These are phyloP conservation scores for Blastocladiella emersonii DNA, from an alignment of 371 early-diverging fungal genomes.

Conservation along the genomic window DNA sequence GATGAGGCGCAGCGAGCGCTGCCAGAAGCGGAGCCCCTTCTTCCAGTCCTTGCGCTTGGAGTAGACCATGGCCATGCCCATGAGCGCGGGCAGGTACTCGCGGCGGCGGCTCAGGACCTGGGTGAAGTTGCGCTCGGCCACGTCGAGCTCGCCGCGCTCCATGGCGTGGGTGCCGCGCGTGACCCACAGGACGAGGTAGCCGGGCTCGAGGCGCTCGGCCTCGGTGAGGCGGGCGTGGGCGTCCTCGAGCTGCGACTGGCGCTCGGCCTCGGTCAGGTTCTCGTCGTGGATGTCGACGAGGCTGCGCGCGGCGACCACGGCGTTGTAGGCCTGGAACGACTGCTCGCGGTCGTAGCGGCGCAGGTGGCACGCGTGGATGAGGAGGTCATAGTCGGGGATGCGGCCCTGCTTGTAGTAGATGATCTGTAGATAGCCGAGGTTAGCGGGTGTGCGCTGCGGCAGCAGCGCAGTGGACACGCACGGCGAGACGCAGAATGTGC, in stretches of 20 bases:
- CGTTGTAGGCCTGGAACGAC: not conserved
- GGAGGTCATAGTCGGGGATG: too few species aligned
- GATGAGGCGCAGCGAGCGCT: slow-evolving; percentile 43
- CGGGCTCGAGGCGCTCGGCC: slow-evolving; percentile 53
- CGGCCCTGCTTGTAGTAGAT: too few species aligned
- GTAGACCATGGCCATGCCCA: slow-evolving; percentile 59
- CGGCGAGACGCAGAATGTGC: not conserved
- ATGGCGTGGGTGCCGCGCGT: slow-evolving; percentile 53
- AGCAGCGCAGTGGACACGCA: too few species aligned
- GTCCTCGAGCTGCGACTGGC: slow-evolving; percentile 20
- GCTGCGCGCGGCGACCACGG: not conserved
- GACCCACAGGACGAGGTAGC: slow-evolving; percentile 50
- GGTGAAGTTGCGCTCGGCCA: slow-evolving; percentile 49
- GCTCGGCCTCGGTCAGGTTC: too few species aligned
- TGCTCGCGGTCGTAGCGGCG: too few species aligned
- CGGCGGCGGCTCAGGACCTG: slow-evolving; percentile 50
- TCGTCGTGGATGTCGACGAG: not conserved
- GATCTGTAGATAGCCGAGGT: too few species aligned
- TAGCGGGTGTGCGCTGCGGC: not conserved
- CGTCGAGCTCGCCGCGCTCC: slow-evolving; percentile 39
- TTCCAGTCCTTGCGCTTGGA: slow-evolving; percentile 41
- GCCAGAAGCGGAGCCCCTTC: slow-evolving; percentile 52
- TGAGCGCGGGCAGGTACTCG: slow-evolving; percentile 51
- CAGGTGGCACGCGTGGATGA: too few species aligned
- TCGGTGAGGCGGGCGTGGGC: slow-evolving; percentile 56